These are phyloP conservation scores for Antitrichia curtipendula DNA, from an alignment of 225 moss, liverwort and hornwort genomes.

Conservation along the genomic window DNA sequence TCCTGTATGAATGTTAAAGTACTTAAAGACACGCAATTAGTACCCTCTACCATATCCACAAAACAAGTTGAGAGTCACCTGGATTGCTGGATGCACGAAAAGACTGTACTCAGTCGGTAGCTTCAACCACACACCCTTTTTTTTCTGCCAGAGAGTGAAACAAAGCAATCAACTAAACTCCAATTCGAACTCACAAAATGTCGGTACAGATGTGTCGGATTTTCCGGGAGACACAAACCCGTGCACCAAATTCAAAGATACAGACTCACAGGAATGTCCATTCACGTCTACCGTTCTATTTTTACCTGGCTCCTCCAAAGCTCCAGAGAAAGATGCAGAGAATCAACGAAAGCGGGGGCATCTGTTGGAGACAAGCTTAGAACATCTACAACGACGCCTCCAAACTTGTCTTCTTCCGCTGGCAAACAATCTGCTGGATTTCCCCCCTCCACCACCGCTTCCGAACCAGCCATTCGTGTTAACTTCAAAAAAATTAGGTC, in stretches of 20 bases:
- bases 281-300: neutral
- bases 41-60: neutral
- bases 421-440: neutral
- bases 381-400: slow-evolving; percentile 23
- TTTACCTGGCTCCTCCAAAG: slow-evolving; percentile 28
- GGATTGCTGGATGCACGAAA: slow-evolving; percentile 32
- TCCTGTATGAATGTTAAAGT: neutral
- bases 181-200: neutral
- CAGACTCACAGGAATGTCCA: neutral
- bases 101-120: slow-evolving; percentile 8
- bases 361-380: slow-evolving; percentile 5
- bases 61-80: slow-evolving; percentile 6
- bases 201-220: neutral
- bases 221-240: neutral
- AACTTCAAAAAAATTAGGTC: neutral
- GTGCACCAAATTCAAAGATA: neutral
- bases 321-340: slow-evolving; percentile 8
- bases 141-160: slow-evolving; percentile 4
- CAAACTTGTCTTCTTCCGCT: slow-evolving; percentile 3
- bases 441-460: neutral
- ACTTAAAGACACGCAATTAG: neutral
- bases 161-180: neutral
- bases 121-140: slow-evolving; percentile 46
- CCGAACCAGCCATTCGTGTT: neutral
- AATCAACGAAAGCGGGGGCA: neutral